Percentiles rank a stretch among this genome's conserved stretches.
These are phyloP conservation scores for Xylaria acuta DNA, from an alignment of 495 filamentous ascomycete species.

Conservation along the genomic window DNA sequence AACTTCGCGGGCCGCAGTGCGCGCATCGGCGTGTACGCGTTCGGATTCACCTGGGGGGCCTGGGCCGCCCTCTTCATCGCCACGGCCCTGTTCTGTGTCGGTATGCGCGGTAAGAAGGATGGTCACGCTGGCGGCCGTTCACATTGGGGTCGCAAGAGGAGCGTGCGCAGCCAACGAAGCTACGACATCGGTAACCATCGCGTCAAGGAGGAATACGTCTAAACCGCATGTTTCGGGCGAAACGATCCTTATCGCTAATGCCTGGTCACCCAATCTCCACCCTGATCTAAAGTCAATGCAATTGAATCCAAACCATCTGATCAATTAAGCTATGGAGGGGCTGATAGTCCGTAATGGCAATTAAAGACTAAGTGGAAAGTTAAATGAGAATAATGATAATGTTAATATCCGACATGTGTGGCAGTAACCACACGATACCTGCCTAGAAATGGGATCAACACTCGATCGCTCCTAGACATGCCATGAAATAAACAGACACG, in stretches of 20 bases:
- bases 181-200: slow-evolving; percentile 58
- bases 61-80: slow-evolving; percentile 73
- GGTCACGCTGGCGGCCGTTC: slow-evolving; percentile 25
- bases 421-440: not conserved
- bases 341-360: not conserved
- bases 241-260: not conserved
- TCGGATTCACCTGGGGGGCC: slow-evolving; percentile 87
- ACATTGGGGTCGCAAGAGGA: slow-evolving; percentile 44
- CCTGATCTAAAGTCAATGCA: not conserved
- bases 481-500: not conserved
- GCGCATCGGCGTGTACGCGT: slow-evolving; percentile 72
- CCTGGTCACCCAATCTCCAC: not conserved
- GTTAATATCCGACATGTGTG: not conserved
- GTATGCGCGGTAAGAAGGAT: slow-evolving; percentile 37
- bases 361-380: too few relatives aligned
- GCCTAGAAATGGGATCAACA: not conserved
- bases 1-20: slow-evolving; percentile 61
- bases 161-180: slow-evolving; percentile 46
- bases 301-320: not conserved
- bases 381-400: slow-evolving; percentile 10
- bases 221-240: slow-evolving; percentile 25
- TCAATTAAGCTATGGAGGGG: not conserved
- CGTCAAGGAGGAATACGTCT: slow-evolving; percentile 71
- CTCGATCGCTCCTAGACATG: not conserved
- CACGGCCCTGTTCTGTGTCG: slow-evolving; percentile 72